A percentile compares a stretch with the other conserved stretches of the same genome.
These are phyloP conservation scores for Clarireedia hainanense DNA, from an alignment of 2,329 filamentous ascomycete species.

Conservation along the genomic window DNA sequence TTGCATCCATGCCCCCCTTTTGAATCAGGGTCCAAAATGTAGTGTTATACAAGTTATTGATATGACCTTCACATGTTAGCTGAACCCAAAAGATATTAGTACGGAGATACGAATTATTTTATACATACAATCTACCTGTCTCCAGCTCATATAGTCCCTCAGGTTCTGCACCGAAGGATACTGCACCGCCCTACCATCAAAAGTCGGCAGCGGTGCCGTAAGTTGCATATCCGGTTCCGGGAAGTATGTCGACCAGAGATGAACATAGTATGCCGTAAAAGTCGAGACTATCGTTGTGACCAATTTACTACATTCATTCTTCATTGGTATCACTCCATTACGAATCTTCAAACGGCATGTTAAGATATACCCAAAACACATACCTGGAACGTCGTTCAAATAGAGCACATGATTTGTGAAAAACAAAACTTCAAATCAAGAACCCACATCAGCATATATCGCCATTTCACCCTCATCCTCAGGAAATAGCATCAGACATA, in stretches of 20 bases:
- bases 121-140: slow-evolving; percentile 82
- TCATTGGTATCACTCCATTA: background rate
- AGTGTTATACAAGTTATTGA: slow-evolving; percentile 98
- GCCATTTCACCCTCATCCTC: background rate
- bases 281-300: slow-evolving; percentile 86
- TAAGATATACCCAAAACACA: slow-evolving; percentile 18
- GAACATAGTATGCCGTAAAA: slow-evolving; percentile 86
- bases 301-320: slow-evolving; percentile 58
- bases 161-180: slow-evolving; percentile 80
- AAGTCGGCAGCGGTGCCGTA: slow-evolving; percentile 71
- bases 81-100: background rate
- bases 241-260: slow-evolving; percentile 72
- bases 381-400: slow-evolving; percentile 82
- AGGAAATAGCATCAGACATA: slow-evolving; percentile 27
- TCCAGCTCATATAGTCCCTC: slow-evolving; percentile 93
- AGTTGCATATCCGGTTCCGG: slow-evolving; percentile 61
- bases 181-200: slow-evolving; percentile 84
- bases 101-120: background rate
- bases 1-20: slow-evolving; percentile 64
- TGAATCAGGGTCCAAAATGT: slow-evolving; percentile 89
- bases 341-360: background rate
- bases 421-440: slow-evolving; percentile 61
- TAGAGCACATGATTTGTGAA: slow-evolving; percentile 71
- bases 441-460: background rate
- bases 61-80: slow-evolving; percentile 57